Evolutionary conservation across 352 stramenopile species (phyloP).

Genomic region (Pythium pyrilobum): DNA sequence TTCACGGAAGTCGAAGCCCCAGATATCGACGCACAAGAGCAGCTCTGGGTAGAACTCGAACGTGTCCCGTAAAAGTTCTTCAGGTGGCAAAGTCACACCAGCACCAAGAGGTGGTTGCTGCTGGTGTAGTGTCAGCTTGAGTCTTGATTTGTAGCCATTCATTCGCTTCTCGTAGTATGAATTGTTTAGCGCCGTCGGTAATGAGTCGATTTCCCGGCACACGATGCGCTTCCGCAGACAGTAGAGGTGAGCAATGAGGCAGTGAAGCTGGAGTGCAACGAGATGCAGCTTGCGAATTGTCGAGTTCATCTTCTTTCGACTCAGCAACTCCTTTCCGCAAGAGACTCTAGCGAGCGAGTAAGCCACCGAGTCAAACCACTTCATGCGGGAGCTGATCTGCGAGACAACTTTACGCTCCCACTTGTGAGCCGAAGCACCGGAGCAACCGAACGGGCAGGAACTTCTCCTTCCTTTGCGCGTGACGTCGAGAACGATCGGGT

Average conservation of each 20-base stretch:
- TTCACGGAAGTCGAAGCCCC: slow-evolving; percentile 38
- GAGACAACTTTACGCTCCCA: slow-evolving; percentile 70
- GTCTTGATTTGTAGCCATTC: slow-evolving; percentile 62
- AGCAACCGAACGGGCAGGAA: slow-evolving; percentile 55
- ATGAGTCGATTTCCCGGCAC: slow-evolving; percentile 56
- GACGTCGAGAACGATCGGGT: slow-evolving; percentile 22
- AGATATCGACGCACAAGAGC: slow-evolving; percentile 60
- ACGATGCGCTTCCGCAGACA: slow-evolving; percentile 39
- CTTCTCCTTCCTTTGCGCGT: slow-evolving; percentile 5
- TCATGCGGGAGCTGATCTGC: slow-evolving; percentile 78
- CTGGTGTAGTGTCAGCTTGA: slow-evolving; percentile 57
- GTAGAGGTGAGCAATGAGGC: slow-evolving; percentile 62
- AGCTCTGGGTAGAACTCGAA: slow-evolving; percentile 69
- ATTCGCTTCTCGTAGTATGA: slow-evolving; percentile 73
- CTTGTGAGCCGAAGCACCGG: slow-evolving; percentile 37
- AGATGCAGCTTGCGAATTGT: slow-evolving; percentile 77
- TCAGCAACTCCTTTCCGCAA: slow-evolving; percentile 52
- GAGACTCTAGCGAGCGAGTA: slow-evolving; percentile 63
- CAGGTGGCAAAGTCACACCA: slow-evolving; percentile 10
- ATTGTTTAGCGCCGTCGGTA: slow-evolving; percentile 57
- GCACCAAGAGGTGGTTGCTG: slow-evolving; percentile 24
- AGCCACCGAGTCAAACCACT: slow-evolving; percentile 66
- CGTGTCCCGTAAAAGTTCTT: slow-evolving; percentile 56
- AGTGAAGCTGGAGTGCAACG: slow-evolving; percentile 71
- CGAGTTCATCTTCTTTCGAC: slow-evolving; percentile 79